Percentiles rank a stretch among this genome's conserved stretches.
These are phyloP conservation scores for Spergularia marina DNA, from an alignment of 148 eudicot species.

Conservation along the genomic window DNA sequence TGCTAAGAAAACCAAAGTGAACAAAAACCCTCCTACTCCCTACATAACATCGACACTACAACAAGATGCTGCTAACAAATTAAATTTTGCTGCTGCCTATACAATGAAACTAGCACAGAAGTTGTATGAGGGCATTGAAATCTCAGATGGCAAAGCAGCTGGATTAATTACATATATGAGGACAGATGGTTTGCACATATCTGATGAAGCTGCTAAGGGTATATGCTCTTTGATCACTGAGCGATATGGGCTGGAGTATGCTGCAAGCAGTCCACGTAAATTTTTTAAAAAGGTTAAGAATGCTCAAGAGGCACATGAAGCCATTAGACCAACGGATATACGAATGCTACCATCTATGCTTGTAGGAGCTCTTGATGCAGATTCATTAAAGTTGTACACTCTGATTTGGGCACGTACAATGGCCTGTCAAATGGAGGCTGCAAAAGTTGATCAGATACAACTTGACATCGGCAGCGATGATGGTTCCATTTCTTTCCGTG, in stretches of 20 bases:
- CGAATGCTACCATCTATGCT: constrained; percentile 69
- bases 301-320: constrained; percentile 99
- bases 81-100: constrained; percentile 60
- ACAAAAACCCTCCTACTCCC: constrained; percentile 73
- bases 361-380: constrained; percentile 64
- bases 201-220: constrained; percentile 69
- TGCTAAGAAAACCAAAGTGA: constrained; percentile 50
- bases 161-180: constrained; percentile 96
- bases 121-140: constrained; percentile 79
- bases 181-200: constrained; percentile 89
- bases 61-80: constrained; percentile 96
- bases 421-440: constrained; percentile 94
- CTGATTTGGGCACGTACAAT: constrained; percentile 92
- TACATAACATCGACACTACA: constrained; percentile 94
- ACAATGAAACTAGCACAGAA: constrained; percentile 96
- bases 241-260: constrained; percentile 65
- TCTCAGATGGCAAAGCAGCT: constrained; percentile 55
- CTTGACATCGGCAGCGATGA: constrained; percentile 58
- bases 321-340: constrained; percentile 90
- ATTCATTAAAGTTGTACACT: constrained; percentile 69
- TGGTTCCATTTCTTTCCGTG: constrained; percentile 56
- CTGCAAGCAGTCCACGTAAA: constrained; percentile 55
- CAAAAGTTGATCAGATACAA: constrained; percentile 61
- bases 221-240: constrained; percentile 58
- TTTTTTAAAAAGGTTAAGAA: constrained; percentile 86